Base-by-base conservation (phyloP, 164 flowering plant genomes). In the Annona cherimola region DNA sequence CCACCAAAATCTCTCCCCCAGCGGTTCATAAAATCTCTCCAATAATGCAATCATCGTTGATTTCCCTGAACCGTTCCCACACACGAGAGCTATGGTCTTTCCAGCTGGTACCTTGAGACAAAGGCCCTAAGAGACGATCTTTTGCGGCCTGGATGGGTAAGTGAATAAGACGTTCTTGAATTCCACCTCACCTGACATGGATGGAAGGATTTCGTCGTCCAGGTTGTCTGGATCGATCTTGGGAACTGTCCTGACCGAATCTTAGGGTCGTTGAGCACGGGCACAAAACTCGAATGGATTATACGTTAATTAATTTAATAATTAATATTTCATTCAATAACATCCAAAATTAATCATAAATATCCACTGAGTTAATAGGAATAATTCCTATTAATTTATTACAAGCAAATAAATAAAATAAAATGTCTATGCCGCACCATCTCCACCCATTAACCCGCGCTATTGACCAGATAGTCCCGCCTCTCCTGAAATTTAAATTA, bases 21-120 rank as follows among this genome's bases (percentile, higher is more conserved):
- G 74, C 42, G 93, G 97, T 66, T 88, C 91, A 71, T 92, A 94
- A 74, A 90, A 92, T 57, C 98, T 83, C 61, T 92, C 89, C 73
- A 94, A 50, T 20, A 94, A 76, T 3, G 91, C 74, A 7, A 92
- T 79, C 11, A 79, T 88, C 0, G 96, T 92, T 2, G 98, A 92
- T 72, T 92, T 94, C n/a, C 97, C 97, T 0, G 97, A 94, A 0
- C 97, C 97, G 69, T 95, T 90, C 7, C 87, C 86, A 0, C 98
- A 97, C 14, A 94, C 98, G 46, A 94, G 75, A 3, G 96, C 98
- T 74, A 90, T 84, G 0, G 96, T 86, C 65, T 85, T 82, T 11
- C 97, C 95, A 0, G 92, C 81, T 11, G 91, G 95, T 14, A 92
- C 72, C 72, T 60, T 80, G 12, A 94, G 80, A 66, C 71, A 73